A percentile compares a stretch with the other conserved stretches of the same genome.
phyloP scores from a whole-genome alignment of 495 filamentous ascomycete genomes.

The Staphylotrichum longicolle region DNA sequence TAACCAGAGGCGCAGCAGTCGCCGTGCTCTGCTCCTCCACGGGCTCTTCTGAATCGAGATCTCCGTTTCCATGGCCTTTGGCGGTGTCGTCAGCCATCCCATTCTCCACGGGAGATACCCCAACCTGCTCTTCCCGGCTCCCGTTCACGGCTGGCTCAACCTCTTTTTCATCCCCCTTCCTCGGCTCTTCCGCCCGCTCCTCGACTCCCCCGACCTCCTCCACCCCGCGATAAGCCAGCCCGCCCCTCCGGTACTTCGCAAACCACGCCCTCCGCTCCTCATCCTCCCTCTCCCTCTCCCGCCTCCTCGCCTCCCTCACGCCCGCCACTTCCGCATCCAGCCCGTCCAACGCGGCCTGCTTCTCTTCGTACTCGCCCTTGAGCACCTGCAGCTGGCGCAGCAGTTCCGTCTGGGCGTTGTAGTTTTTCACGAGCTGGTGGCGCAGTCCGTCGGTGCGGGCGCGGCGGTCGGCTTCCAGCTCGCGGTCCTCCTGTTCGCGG shows the following conservation, averaged over 20 bases:
- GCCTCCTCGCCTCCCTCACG: neutral
- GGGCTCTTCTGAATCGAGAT: neutral
- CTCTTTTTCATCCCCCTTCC: neutral
- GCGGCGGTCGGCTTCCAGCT: constrained; percentile 8
- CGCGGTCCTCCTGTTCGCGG: constrained; percentile 24
- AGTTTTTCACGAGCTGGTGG: constrained; percentile 8
- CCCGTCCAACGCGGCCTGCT: neutral
- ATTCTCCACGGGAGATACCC: too few relatives aligned
- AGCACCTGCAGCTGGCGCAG: constrained; percentile 15
- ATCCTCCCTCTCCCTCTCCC: constrained; percentile 18
- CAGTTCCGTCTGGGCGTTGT: constrained; percentile 15
- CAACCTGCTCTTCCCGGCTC: too few relatives aligned
- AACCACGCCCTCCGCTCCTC: constrained; percentile 19
- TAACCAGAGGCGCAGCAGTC: too few relatives aligned
- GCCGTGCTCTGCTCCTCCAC: neutral
- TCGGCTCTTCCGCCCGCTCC: neutral
- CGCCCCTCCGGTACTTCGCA: constrained; percentile 7
- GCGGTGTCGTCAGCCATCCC: too few relatives aligned
- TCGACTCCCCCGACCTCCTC: neutral
- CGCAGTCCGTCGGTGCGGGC: neutral
- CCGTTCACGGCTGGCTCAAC: neutral
- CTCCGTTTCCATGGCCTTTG: neutral
- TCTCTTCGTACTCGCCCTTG: neutral
- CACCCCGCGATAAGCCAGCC: constrained; percentile 8
- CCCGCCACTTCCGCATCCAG: constrained; percentile 5